These are phyloP conservation scores for Fusarium staphyleae DNA, from an alignment of 2,329 filamentous ascomycete genomes.

Conservation along the genomic window DNA sequence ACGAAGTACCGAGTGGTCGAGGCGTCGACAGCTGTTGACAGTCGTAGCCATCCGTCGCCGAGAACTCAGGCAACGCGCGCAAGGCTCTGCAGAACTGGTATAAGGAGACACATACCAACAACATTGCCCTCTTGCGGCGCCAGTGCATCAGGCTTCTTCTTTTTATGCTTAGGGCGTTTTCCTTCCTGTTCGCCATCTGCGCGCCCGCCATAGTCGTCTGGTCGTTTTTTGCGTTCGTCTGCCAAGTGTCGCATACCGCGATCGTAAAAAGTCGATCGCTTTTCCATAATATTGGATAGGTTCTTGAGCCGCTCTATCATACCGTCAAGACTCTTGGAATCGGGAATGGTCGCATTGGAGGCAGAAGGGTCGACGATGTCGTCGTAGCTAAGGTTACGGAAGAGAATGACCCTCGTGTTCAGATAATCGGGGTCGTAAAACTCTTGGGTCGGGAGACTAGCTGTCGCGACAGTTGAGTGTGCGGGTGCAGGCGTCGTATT, in stretches of 20 bases:
- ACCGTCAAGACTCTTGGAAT: conserved; percentile 68
- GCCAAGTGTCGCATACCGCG: conserved; percentile 75
- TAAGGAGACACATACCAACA: conserved; percentile 40
- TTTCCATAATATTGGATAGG: conserved; percentile 71
- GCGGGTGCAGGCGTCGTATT: conserved; percentile 74
- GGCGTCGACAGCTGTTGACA: conserved; percentile 13
- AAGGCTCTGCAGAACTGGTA: background rate
- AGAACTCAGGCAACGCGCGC: background rate
- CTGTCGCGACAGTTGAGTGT: conserved; percentile 57
- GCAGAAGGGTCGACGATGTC: conserved; percentile 71
- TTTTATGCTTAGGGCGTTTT: conserved; percentile 75
- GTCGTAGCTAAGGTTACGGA: conserved; percentile 69
- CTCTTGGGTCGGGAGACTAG: conserved; percentile 62
- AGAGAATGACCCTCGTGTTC: conserved; percentile 65
- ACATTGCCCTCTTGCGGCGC: conserved; percentile 56
- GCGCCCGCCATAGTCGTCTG: conserved; percentile 60
- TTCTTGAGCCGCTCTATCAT: conserved; percentile 69
- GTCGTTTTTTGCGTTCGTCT: conserved; percentile 67
- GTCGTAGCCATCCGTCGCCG: background rate
- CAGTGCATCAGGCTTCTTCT: conserved; percentile 73
- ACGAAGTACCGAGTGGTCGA: background rate
- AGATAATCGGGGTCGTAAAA: conserved; percentile 70
- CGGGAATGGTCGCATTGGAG: conserved; percentile 64
- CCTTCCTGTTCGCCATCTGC: conserved; percentile 57
- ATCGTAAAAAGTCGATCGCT: conserved; percentile 72